Base-by-base conservation (phyloP, 192 early-diverging fungal species). In the Podila clonocystis region DNA sequence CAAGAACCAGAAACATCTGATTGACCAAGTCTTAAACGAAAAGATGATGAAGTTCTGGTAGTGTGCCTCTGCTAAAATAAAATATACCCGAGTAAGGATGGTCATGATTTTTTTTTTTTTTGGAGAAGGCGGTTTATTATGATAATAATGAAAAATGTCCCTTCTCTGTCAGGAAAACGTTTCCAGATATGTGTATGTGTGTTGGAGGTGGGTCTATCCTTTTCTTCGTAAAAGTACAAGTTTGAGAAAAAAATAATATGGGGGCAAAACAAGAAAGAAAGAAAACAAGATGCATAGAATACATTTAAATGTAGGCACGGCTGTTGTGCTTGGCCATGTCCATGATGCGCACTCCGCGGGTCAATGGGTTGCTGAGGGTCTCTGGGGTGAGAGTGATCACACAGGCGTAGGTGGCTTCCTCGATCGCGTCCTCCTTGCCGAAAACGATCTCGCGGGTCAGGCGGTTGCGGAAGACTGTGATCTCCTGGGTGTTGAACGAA, bases 401-500 rank as follows among this genome's bases (percentile, higher is more conserved):
- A 83, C 94, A 92, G 36, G 92, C 94, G 82, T 98, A 99, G 36
- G 89, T 87, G 41, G 92, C 92, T 66, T 90, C 89, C 74, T 97
- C 95, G 82, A 99, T 96, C 36, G 91, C 82, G 77, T 95, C 93
- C 78, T 97, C 97, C 52, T 92, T 87, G 64, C 98, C 97, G 74
- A 93, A 89, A 15, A 91, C 91, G 64, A 99, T 87, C 83, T 96
- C 96, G 58, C 92, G 90, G 29, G 94, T 97, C 63, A 87, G 83
- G 41, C 86, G 86, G 87, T 98, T 91, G 69, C 95, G 89, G 93
- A 98, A 99, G 15, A 96, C 75, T 57, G 97, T 92, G 68, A 98
- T 90, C 82, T 99, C 97, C 79, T 98, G 94, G 19, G 97, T 97
- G 70, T 93, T 86, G 90, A 96, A 99, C 3, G 92, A 91, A 30